Percentiles rank a stretch among this genome's conserved stretches.
Conservation (phyloP, 768 basidiomycete genomes). For the Rhodotorula diobovata region DNA sequence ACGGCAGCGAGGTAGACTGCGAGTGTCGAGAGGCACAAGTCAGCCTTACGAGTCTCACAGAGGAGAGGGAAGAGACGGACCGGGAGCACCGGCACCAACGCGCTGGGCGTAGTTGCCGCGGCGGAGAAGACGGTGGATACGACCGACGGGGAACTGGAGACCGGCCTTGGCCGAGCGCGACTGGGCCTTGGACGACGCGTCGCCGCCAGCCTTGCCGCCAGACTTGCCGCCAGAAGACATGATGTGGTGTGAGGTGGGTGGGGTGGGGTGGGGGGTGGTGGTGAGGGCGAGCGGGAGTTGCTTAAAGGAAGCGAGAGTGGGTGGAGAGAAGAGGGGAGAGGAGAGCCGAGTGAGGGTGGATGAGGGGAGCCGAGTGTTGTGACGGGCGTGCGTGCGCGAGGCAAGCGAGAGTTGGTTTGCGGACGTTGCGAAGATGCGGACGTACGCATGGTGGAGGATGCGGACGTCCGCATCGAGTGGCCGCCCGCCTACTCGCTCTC, state of each 20-base stretch:
- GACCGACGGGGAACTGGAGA: conserved; percentile 83
- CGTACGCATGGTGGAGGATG: conserved; percentile 1
- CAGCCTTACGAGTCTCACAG: not conserved
- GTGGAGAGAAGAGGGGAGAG: not conserved
- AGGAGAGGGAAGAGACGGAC: conserved; percentile 61
- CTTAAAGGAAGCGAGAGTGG: not conserved
- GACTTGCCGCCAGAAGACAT: conserved; percentile 46
- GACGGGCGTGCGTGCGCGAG: not conserved
- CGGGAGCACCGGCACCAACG: conserved; percentile 65
- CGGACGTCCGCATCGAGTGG: not conserved
- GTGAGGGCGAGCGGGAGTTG: too few species aligned
- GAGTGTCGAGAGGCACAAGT: not conserved
- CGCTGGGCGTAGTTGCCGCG: conserved; percentile 68
- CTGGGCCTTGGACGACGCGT: conserved; percentile 33
- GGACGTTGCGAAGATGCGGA: conserved; percentile 2
- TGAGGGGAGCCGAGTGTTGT: not conserved
- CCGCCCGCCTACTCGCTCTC: too few species aligned
- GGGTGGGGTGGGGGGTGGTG: conserved; percentile 1
- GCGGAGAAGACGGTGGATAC: conserved; percentile 73
- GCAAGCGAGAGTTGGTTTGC: too few species aligned
- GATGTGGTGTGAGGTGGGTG: not conserved
- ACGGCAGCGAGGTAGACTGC: conserved; percentile 83
- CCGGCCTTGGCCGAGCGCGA: conserved; percentile 32
- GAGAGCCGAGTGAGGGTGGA: not conserved
- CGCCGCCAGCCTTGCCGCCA: conserved; percentile 47